Evolutionary conservation across 768 basidiomycete species (phyloP).

Genomic region (Suillus clintonianus): DNA sequence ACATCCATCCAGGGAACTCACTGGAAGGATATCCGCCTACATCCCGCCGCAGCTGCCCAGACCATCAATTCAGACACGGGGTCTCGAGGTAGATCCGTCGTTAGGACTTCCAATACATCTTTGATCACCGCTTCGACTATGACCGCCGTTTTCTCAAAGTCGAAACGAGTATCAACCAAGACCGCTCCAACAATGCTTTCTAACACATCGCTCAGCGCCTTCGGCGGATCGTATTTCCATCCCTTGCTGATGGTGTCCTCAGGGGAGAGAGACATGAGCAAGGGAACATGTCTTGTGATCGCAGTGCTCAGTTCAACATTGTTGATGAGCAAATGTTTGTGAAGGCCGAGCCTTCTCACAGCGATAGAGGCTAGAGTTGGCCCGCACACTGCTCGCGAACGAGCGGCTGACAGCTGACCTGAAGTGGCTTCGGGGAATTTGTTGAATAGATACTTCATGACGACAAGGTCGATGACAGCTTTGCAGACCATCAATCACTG

Average conservation of each 20-base stretch:
- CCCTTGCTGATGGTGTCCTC: conserved; percentile 66
- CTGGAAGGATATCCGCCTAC: conserved; percentile 50
- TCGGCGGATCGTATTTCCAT: conserved; percentile 87
- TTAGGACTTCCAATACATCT: conserved; percentile 62
- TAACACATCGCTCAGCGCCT: conserved; percentile 80
- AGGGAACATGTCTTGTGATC: conserved; percentile 60
- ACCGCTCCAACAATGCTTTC: conserved; percentile 86
- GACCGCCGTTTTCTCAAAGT: conserved; percentile 66
- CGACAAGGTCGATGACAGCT: conserved; percentile 75
- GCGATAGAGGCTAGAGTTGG: conserved; percentile 71
- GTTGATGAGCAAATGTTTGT: conserved; percentile 71
- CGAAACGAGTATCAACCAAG: conserved; percentile 75
- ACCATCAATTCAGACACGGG: conserved; percentile 73
- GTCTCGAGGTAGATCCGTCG: conserved; percentile 62
- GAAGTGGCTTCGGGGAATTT: conserved; percentile 74
- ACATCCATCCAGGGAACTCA: conserved; percentile 27
- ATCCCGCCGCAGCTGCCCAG: conserved; percentile 64
- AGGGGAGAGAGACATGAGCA: conserved; percentile 55
- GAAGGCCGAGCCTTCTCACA: conserved; percentile 63
- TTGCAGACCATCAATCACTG: conserved; percentile 12
- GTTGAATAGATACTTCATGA: conserved; percentile 69
- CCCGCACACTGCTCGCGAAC: conserved; percentile 71
- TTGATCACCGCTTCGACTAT: conserved; percentile 66
- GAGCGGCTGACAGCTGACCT: conserved; percentile 72
- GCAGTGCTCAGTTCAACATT: conserved; percentile 66